phyloP scores from a whole-genome alignment of 352 stramenopile species.

The Globisporangium paddicum region DNA sequence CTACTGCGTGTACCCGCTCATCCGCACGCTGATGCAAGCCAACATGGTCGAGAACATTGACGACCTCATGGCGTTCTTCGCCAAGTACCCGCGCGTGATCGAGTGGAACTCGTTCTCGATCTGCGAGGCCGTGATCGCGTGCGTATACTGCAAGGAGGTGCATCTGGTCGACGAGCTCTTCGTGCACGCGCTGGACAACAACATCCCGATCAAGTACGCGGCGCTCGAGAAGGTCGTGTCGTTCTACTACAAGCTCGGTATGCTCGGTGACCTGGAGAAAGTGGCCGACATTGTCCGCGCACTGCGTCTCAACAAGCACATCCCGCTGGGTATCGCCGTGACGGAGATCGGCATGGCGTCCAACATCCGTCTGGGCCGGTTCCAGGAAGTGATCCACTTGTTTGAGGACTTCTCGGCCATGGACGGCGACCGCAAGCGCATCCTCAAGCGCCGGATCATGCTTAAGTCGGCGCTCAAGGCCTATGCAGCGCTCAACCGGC shows the following conservation, averaged over 20 bases:
- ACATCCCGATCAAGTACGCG: constrained; percentile 73
- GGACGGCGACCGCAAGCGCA: constrained; percentile 57
- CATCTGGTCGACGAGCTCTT: constrained; percentile 60
- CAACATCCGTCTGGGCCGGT: constrained; percentile 50
- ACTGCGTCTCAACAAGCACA: constrained; percentile 69
- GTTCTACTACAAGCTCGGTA: constrained; percentile 63
- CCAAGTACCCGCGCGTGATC: constrained; percentile 38
- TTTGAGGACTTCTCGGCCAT: constrained; percentile 71
- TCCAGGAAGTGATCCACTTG: constrained; percentile 56
- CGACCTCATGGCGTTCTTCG: constrained; percentile 48
- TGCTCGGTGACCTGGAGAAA: constrained; percentile 53
- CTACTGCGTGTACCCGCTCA: constrained; percentile 38
- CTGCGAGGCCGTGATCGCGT: constrained; percentile 59
- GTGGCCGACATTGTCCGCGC: constrained; percentile 60
- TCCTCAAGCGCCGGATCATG: constrained; percentile 53
- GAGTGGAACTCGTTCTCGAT: constrained; percentile 61
- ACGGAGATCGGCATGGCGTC: constrained; percentile 74
- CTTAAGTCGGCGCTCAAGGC: constrained; percentile 49
- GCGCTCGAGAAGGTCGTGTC: constrained; percentile 66
- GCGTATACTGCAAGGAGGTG: constrained; percentile 38
- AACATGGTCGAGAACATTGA: constrained; percentile 24
- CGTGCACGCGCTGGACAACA: constrained; percentile 50
- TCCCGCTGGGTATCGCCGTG: constrained; percentile 62
- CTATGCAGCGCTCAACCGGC: constrained; percentile 43
- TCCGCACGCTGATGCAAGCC: constrained; percentile 31